phyloP scores from a whole-genome alignment of 495 filamentous ascomycete genomes.

The Ascodesmis nigricans region DNA sequence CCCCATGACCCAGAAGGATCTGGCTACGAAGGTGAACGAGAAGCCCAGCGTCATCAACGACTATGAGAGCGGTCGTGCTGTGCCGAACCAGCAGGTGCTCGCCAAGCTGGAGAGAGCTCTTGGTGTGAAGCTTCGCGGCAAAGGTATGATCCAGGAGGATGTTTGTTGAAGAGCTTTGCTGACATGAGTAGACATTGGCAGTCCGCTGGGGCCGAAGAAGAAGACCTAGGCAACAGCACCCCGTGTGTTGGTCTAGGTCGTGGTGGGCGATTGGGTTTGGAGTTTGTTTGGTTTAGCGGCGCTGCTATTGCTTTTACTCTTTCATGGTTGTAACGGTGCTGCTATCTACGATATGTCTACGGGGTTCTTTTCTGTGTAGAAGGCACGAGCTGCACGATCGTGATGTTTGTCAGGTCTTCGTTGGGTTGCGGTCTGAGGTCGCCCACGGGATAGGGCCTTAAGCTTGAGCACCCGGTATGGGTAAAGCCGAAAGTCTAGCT shows the following conservation, averaged over 20 bases:
- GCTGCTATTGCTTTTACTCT: no score
- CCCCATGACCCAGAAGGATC: constrained; percentile 92
- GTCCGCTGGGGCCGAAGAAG: constrained; percentile 19
- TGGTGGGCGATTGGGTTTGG: not conserved
- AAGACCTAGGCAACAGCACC: constrained; percentile 8
- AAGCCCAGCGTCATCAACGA: constrained; percentile 57
- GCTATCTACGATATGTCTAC: no score
- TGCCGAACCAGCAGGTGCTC: constrained; percentile 70
- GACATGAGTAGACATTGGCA: constrained; percentile 14
- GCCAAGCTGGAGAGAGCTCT: constrained; percentile 60
- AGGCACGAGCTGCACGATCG: no score
- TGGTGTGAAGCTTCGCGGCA: constrained; percentile 63
- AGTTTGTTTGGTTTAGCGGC: constrained; percentile 4
- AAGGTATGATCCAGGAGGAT: constrained; percentile 7
- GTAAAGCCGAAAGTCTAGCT: no score
- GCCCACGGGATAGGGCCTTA: no score
- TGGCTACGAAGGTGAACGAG: constrained; percentile 84
- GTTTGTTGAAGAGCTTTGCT: no score
- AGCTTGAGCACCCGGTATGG: no score
- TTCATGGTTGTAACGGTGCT: no score
- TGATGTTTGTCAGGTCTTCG: no score
- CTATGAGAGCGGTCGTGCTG: constrained; percentile 62
- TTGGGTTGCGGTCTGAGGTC: no score
- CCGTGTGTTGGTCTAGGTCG: constrained; percentile 6
- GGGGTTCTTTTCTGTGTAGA: no score